Evolutionary conservation across 495 filamentous ascomycete genomes (phyloP).

Genomic region (Penicillium lagena): DNA sequence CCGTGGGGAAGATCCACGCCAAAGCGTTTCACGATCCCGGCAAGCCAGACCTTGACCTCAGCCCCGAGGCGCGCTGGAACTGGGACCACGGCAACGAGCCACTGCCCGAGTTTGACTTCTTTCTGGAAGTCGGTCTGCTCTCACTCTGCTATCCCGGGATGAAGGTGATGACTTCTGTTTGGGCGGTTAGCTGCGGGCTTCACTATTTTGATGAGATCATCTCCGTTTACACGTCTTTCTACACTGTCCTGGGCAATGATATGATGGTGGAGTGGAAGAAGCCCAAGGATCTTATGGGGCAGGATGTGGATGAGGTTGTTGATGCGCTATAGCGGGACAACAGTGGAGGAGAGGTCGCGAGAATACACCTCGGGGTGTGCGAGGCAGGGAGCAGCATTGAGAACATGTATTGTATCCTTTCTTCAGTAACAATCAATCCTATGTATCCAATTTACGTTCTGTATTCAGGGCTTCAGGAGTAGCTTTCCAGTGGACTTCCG

Average conservation of each 20-base stretch:
- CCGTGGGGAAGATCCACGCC: conserved; percentile 39
- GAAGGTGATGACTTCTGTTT: conserved; percentile 64
- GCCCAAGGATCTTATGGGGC: conserved; percentile 25
- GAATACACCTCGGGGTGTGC: no score
- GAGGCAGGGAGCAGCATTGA: no score
- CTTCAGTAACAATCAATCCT: no score
- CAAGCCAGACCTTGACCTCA: conserved; percentile 34
- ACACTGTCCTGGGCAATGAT: conserved; percentile 64
- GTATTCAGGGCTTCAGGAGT: conserved; percentile 28
- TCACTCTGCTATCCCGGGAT: conserved; percentile 60
- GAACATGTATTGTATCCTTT: no score
- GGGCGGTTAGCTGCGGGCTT: conserved; percentile 55
- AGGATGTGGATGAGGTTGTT: conserved; percentile 4
- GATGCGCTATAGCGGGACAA: no score
- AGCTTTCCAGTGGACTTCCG: conserved; percentile 79
- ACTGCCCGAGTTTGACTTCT: conserved; percentile 50
- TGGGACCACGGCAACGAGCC: conserved; percentile 16
- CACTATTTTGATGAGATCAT: conserved; percentile 53
- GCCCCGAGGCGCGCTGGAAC: conserved; percentile 28
- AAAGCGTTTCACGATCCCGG: conserved; percentile 36
- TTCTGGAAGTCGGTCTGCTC: conserved; percentile 62
- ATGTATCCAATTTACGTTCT: neutral
- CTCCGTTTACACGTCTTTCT: conserved; percentile 50
- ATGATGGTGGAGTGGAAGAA: conserved; percentile 61
- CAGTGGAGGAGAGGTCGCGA: no score